phyloP scores from a whole-genome alignment of 768 basidiomycete species.

The Galerina sulciceps region DNA sequence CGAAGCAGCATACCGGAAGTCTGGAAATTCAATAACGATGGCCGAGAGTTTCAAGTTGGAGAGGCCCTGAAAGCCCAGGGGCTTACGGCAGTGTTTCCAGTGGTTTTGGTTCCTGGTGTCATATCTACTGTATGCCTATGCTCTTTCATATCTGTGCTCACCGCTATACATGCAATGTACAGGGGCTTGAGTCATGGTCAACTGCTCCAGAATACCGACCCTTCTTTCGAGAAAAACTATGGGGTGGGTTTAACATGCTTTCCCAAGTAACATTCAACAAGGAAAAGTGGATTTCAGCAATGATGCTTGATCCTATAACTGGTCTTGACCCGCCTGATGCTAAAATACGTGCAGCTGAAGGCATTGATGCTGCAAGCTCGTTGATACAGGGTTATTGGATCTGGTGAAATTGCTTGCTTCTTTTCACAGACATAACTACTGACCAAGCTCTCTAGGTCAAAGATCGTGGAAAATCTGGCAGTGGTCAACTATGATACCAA shows the following conservation, averaged over 20 bases:
- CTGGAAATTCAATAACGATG: constrained; percentile 82
- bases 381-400: constrained; percentile 95
- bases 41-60: constrained; percentile 80
- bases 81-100: constrained; percentile 72
- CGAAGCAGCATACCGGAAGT: constrained; percentile 75
- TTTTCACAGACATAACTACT: not conserved
- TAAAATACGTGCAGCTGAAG: constrained; percentile 91
- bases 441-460: constrained; percentile 57
- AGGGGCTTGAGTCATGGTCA: constrained; percentile 94
- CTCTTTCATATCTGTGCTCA: not conserved
- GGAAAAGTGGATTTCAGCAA: constrained; percentile 87
- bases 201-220: constrained; percentile 82
- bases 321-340: constrained; percentile 87
- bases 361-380: constrained; percentile 86
- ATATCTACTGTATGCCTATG: constrained; percentile 72
- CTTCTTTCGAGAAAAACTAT: constrained; percentile 91
- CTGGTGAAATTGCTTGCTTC: constrained; percentile 51
- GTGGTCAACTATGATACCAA: constrained; percentile 93
- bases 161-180: not conserved
- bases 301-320: constrained; percentile 90
- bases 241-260: constrained; percentile 83
- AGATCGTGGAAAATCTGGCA: constrained; percentile 93
- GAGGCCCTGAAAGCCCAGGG: constrained; percentile 68
- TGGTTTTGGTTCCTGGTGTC: constrained; percentile 88
- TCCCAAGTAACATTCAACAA: constrained; percentile 82